Evolutionary conservation across 2,329 filamentous ascomycete genomes (phyloP), one percentile per base, ranked within the genome.

Genomic region (Xenoacremonium recifei): DNA sequence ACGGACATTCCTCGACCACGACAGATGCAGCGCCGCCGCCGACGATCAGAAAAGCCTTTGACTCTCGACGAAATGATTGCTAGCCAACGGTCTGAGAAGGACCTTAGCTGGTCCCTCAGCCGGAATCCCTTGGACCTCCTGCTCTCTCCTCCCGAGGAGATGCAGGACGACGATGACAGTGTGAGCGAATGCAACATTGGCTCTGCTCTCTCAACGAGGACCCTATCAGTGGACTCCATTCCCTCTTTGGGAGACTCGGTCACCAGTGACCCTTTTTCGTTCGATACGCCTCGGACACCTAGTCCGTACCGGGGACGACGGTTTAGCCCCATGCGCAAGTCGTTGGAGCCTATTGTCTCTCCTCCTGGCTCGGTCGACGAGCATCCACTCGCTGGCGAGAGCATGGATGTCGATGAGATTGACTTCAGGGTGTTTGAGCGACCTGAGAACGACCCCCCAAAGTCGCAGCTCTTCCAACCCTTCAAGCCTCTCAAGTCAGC

Each of bases 221-320:
- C 79, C 2, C 67, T 75, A 6, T 84, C 80, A 10, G 67, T 76
- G 38, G 80, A 83, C 46, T 84, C 80, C 3, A 71, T 83, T 46
- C 79, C 80, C 2, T 84, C 80, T 1, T 62, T 84, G 6, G 70
- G 71, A 32, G 75, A 75, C 34, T 83, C 79, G 0, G 69, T 75
- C 37, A 68, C 67, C 6, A 77, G 75, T 6, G 75, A 76, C 36
- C 59, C 66, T 1, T 51, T 73, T 4, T 78, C 76, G 5, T 48
- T 75, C 21, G 74, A 72, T 32, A 71, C 72, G n/a, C 73, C 76
- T 3, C 57, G 62, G 35, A 73, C 70, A 17, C 68, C 71, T 3
- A 57, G 50, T 46, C 55, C 56, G 10, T 48, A 59, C 21, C 60
- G 60, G 17, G 55, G 62, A 39, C 61, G 58, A 19, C 58, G 54